These are phyloP conservation scores for Lentinus polychrous DNA, from an alignment of 1,284 basidiomycete genomes.

Conservation along the genomic window DNA sequence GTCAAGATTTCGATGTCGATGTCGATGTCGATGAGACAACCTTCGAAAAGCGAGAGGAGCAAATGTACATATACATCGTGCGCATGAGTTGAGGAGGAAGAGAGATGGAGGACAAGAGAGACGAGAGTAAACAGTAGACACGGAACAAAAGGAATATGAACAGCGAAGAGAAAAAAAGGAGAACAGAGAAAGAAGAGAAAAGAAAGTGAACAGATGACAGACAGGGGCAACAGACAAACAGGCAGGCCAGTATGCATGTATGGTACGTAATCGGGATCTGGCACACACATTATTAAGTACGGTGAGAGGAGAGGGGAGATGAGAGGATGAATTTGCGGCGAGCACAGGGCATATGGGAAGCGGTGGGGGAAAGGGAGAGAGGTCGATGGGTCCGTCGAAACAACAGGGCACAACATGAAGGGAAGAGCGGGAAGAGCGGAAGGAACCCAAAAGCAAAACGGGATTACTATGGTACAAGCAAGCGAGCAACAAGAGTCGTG, in stretches of 20 bases:
- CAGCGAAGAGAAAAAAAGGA: background rate
- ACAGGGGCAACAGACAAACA: background rate
- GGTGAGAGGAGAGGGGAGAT: background rate
- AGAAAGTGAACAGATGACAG: background rate
- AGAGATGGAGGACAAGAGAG: background rate
- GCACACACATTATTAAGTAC: background rate
- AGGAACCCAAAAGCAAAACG: background rate
- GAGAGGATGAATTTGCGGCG: background rate
- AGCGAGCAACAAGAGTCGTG: too few relatives aligned
- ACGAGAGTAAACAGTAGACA: background rate
- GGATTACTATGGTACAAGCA: background rate
- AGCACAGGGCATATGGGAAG: too few relatives aligned
- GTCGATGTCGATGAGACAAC: too few relatives aligned
- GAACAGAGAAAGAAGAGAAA: background rate
- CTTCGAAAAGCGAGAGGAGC: too few relatives aligned
- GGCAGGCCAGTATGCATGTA: background rate
- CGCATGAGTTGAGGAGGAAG: too few relatives aligned
- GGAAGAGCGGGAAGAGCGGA: too few relatives aligned
- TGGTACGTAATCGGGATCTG: background rate
- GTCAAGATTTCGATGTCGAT: too few relatives aligned
- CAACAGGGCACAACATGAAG: too few relatives aligned
- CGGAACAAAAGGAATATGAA: slow-evolving; percentile 1
- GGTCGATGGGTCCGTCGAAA: too few relatives aligned
- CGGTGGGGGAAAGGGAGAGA: too few relatives aligned
- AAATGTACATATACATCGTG: slow-evolving; percentile 4